Percentiles rank a stretch among this genome's conserved stretches.
phyloP scores from a whole-genome alignment of 2,329 filamentous ascomycete genomes.

The Botrytis galanthina region DNA sequence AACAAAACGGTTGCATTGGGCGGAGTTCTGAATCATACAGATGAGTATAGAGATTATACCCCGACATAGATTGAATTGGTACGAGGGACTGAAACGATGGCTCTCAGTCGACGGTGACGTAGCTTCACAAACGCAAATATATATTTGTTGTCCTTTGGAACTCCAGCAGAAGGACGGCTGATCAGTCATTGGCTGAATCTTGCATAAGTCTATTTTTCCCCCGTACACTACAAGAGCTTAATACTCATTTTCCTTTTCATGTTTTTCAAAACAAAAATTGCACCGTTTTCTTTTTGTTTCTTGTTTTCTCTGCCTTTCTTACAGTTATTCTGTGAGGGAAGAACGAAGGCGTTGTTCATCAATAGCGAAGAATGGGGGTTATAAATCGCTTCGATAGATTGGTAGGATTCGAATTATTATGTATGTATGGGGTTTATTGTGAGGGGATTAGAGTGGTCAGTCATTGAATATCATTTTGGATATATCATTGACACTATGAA shows the following conservation, averaged over 20 bases:
- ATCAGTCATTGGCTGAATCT: neutral
- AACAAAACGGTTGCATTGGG: constrained; percentile 32
- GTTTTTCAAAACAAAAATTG: constrained; percentile 2
- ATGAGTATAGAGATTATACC: constrained; percentile 33
- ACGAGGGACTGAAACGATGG: constrained; percentile 18
- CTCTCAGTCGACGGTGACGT: neutral
- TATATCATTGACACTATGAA: constrained; percentile 7
- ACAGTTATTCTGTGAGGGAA: neutral
- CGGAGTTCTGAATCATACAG: constrained; percentile 33
- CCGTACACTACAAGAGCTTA: neutral
- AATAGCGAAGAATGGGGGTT: constrained; percentile 6
- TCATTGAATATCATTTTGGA: constrained; percentile 17
- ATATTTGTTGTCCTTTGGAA: neutral
- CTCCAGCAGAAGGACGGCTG: neutral
- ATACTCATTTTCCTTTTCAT: constrained; percentile 1
- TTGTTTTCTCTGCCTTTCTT: neutral
- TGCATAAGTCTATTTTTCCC: neutral
- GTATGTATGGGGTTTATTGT: neutral
- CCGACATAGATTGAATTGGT: constrained; percentile 35
- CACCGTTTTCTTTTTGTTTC: constrained; percentile 8
- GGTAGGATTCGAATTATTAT: neutral
- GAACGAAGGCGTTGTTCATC: neutral
- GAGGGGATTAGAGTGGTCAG: constrained; percentile 1
- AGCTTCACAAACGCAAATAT: neutral
- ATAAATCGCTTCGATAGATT: constrained; percentile 9